Conservation (phyloP, 2,329 filamentous ascomycete genomes). For the Aciculosporium take region DNA sequence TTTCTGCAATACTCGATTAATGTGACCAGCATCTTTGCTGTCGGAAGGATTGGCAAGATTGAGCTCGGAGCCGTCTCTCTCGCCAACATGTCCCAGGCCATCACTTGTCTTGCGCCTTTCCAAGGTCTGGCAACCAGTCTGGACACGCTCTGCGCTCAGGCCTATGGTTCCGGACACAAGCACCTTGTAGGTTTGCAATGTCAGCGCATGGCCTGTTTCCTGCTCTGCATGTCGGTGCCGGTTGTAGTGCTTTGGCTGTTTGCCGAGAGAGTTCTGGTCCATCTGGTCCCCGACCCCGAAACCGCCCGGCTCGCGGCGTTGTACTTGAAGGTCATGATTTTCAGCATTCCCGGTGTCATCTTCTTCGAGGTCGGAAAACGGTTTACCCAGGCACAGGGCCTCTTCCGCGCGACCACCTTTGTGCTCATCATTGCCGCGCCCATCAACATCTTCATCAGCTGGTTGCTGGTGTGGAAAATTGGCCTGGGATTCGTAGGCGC, state of each 20-base stretch:
- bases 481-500: slow-evolving; percentile 63
- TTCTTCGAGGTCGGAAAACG: slow-evolving; percentile 67
- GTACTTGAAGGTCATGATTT: slow-evolving; percentile 58
- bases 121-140: slow-evolving; percentile 80
- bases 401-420: slow-evolving; percentile 66
- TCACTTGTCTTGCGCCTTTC: slow-evolving; percentile 63
- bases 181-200: slow-evolving; percentile 74
- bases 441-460: slow-evolving; percentile 64
- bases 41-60: slow-evolving; percentile 59
- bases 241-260: slow-evolving; percentile 59
- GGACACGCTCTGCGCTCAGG: slow-evolving; percentile 86
- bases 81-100: slow-evolving; percentile 63
- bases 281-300: slow-evolving; percentile 35
- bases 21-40: slow-evolving; percentile 66
- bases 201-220: slow-evolving; percentile 68
- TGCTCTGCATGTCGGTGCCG: slow-evolving; percentile 57
- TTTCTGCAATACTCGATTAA: slow-evolving; percentile 72
- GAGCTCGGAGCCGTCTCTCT: slow-evolving; percentile 31
- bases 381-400: slow-evolving; percentile 69
- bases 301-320: slow-evolving; percentile 53
- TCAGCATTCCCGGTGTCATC: slow-evolving; percentile 63
- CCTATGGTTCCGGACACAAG: slow-evolving; percentile 81
- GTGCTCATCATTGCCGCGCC: slow-evolving; percentile 64
- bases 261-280: slow-evolving; percentile 48
- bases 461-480: slow-evolving; percentile 61